Base-by-base conservation (phyloP, 208 protist genomes). In the Leptomonas seymouri region DNA sequence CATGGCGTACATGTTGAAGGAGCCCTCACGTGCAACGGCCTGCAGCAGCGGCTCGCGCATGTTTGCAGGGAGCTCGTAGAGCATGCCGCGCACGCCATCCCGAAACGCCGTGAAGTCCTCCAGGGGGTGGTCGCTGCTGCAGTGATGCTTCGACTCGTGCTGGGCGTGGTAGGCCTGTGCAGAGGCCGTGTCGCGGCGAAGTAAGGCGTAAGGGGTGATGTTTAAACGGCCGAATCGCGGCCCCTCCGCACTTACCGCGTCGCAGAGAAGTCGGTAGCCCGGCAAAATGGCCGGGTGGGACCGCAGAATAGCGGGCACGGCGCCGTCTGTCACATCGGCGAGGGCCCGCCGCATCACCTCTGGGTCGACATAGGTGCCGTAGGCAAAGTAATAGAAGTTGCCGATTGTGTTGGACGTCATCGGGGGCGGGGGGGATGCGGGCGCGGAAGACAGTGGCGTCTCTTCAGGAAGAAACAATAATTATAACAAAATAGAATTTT, bases 381-480 rank as follows among this genome's bases (percentile, higher is more conserved):
- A 86, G 25, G 70, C 78, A 44, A 84, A 80, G 70, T 80, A 84
- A 41, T 67, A 74, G 57, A 80, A 78, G 28, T 23, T 76, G 25
- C 36, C 50, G 11, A 50, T 6, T 7, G n/a, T 45, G 48, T 49
- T 45, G 14, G 58, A 49, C 23, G 53, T 4, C 74, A 80, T 80
- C 30, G 34, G 7, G 3, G 3, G 34, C 34, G 9, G 3, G 34
- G 34, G 34, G 3, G 34, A 39, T n/a, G n/a, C n/a, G n/a, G n/a
- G n/a, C n/a, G n/a, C n/a, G n/a, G n/a, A n/a, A n/a, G n/a, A n/a
- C n/a, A n/a, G n/a, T n/a, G n/a, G n/a, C n/a, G n/a, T n/a, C n/a
- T n/a, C n/a, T n/a, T n/a, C n/a, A n/a, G n/a, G n/a, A n/a, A n/a
- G n/a, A n/a, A n/a, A n/a, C n/a, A n/a, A n/a, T n/a, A n/a, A n/a